Percentiles rank a stretch among this genome's conserved stretches.
phyloP scores from a whole-genome alignment of 495 filamentous ascomycete genomes.

The Penicillium cinerascens region DNA sequence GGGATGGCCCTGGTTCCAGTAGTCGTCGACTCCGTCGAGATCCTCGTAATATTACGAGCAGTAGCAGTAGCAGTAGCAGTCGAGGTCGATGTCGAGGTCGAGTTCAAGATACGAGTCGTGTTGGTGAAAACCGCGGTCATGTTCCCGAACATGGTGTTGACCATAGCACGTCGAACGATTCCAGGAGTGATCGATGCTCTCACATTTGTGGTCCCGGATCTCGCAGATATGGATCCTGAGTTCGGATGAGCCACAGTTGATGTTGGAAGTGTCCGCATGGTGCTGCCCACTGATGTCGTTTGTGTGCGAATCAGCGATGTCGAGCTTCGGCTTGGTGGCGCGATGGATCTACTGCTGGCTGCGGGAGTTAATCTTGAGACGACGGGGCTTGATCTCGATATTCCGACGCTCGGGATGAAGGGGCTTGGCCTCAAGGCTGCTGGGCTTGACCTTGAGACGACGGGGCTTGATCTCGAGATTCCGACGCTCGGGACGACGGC shows the following conservation, averaged over 20 bases:
- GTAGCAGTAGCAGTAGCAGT: background rate
- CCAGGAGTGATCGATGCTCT: background rate
- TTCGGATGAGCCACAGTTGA: background rate
- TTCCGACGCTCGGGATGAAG: no score
- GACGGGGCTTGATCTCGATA: no score
- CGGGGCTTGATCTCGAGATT: no score
- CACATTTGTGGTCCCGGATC: background rate
- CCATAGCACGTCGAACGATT: slow-evolving; percentile 4
- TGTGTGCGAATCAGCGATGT: background rate
- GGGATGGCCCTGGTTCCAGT: background rate
- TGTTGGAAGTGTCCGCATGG: background rate
- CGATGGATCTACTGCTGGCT: background rate
- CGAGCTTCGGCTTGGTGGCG: background rate
- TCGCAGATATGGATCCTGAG: background rate
- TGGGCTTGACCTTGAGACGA: background rate
- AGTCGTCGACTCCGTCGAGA: background rate
- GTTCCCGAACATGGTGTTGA: background rate
- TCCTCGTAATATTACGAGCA: background rate
- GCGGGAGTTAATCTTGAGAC: background rate
- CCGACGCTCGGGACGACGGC: no score
- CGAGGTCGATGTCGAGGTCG: background rate
- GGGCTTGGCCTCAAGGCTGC: no score
- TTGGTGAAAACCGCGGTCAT: slow-evolving; percentile 8
- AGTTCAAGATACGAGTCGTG: slow-evolving; percentile 2
- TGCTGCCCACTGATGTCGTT: background rate